Percentiles rank a stretch among this genome's conserved stretches.
Evolutionary conservation across 805 yeast species (phyloP).

Genomic region (Komagataella ulmi): DNA sequence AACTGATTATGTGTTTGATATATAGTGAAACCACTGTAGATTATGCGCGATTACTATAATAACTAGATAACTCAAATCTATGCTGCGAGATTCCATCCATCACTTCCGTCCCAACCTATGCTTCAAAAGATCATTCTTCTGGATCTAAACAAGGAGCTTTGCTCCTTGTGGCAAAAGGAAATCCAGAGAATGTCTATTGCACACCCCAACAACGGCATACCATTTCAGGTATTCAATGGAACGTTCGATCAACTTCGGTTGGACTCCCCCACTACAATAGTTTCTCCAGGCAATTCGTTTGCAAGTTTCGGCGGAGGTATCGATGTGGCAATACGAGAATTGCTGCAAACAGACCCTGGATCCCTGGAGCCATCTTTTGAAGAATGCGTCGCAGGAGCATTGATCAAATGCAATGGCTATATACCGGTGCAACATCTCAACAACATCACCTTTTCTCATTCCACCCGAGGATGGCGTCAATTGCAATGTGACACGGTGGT

Average conservation of each 20-base stretch:
- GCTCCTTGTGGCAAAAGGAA: background rate
- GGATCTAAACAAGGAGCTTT: background rate
- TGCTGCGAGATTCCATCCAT: background rate
- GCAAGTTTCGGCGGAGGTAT: slow-evolving; percentile 41
- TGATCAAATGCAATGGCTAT: slow-evolving; percentile 15
- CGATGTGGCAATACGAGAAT: slow-evolving; percentile 22
- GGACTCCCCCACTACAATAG: slow-evolving; percentile 10
- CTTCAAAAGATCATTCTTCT: background rate
- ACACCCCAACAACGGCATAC: background rate
- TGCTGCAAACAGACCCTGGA: slow-evolving; percentile 8
- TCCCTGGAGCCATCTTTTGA: slow-evolving; percentile 7
- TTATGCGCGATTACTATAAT: background rate
- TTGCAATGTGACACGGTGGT: slow-evolving; percentile 16
- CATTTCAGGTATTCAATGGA: background rate
- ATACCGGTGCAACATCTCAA: slow-evolving; percentile 16
- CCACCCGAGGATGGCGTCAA: slow-evolving; percentile 15
- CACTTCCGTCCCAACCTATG: background rate
- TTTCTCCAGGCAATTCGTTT: slow-evolving; percentile 39
- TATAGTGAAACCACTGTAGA: too few species aligned
- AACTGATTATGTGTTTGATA: too few species aligned
- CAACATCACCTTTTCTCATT: slow-evolving; percentile 14
- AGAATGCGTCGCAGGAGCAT: slow-evolving; percentile 9
- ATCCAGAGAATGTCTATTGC: background rate
- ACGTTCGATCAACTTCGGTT: background rate
- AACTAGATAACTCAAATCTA: background rate